Evolutionary conservation across 176 grass and related monocot species (phyloP).

Genomic region (Aegilops bicornis): DNA sequence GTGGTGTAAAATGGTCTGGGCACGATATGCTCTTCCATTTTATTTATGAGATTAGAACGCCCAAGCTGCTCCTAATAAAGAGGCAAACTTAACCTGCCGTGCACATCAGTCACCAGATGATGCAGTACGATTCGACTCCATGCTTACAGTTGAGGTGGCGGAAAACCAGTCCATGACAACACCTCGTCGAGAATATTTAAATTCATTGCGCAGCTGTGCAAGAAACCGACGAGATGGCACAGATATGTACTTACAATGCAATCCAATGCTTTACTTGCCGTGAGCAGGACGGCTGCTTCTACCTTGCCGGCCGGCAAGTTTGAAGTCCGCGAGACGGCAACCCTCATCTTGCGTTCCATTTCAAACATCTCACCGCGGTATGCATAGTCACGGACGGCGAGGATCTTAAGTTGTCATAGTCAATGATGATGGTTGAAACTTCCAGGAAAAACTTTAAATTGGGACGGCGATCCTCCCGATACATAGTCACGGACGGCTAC

Average conservation of each 20-base stretch:
- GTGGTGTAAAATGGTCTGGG: not conserved
- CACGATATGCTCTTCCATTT: not conserved
- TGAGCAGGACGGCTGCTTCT: constrained; percentile 8
- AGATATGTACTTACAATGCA: not conserved
- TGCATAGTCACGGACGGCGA: no score
- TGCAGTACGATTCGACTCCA: not conserved
- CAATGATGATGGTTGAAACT: no score
- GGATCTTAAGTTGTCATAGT: no score
- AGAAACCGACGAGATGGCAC: constrained; percentile 1
- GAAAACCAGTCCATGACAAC: not conserved
- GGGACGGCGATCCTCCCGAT: no score
- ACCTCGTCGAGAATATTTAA: constrained; percentile 3
- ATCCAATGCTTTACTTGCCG: constrained; percentile 22
- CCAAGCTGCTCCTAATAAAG: not conserved
- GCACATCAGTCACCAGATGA: not conserved
- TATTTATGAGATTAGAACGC: not conserved
- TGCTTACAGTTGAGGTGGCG: not conserved
- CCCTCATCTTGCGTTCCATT: not conserved
- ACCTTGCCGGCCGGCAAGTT: constrained; percentile 20
- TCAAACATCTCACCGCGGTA: not conserved
- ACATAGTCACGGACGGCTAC: no score
- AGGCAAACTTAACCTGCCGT: not conserved
- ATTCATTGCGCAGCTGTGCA: constrained; percentile 22
- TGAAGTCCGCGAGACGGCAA: not conserved
- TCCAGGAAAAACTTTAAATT: no score